These are phyloP conservation scores for Uronychia setigera DNA, from an alignment of 73 alveolate genomes.

Conservation along the genomic window DNA sequence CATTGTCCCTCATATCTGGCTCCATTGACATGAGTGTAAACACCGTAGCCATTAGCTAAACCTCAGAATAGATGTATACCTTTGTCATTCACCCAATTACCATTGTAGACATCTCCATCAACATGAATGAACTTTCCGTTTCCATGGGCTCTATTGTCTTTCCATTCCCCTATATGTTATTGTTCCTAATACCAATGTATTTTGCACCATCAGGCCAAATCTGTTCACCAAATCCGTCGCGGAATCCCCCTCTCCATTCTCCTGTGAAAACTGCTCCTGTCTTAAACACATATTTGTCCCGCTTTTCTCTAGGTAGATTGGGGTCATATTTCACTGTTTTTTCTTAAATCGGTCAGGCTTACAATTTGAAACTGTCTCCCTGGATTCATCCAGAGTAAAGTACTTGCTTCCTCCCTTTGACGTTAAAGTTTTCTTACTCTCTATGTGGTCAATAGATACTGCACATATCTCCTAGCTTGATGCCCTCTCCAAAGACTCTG, in stretches of 20 bases:
- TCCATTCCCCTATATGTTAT: conserved; percentile 72
- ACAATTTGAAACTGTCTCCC: conserved; percentile 37
- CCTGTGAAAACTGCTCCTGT: conserved; percentile 81
- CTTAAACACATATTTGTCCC: conserved; percentile 53
- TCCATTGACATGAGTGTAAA: conserved; percentile 80
- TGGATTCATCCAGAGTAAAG: conserved; percentile 43
- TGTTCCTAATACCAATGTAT: conserved; percentile 43
- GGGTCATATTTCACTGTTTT: conserved; percentile 21
- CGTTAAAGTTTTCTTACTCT: too few relatives aligned
- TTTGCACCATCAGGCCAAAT: conserved; percentile 93
- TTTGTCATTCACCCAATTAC: conserved; percentile 85
- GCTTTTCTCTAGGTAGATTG: conserved; percentile 31
- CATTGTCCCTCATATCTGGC: conserved; percentile 85
- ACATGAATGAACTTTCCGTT: conserved; percentile 80
- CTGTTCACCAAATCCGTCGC: conserved; percentile 93
- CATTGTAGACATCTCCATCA: conserved; percentile 80
- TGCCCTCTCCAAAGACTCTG: conserved; percentile 18
- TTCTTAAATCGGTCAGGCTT: not conserved
- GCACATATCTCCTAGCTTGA: conserved; percentile 20
- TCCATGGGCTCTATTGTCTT: conserved; percentile 86
- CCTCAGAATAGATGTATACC: not conserved
- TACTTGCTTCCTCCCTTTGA: conserved; percentile 37
- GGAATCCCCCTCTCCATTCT: conserved; percentile 76
- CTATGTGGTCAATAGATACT: conserved; percentile 3
- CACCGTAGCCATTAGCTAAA: conserved; percentile 83